Base-by-base conservation (phyloP, 805 yeast species). In the Barnettozyma sucrosica region DNA sequence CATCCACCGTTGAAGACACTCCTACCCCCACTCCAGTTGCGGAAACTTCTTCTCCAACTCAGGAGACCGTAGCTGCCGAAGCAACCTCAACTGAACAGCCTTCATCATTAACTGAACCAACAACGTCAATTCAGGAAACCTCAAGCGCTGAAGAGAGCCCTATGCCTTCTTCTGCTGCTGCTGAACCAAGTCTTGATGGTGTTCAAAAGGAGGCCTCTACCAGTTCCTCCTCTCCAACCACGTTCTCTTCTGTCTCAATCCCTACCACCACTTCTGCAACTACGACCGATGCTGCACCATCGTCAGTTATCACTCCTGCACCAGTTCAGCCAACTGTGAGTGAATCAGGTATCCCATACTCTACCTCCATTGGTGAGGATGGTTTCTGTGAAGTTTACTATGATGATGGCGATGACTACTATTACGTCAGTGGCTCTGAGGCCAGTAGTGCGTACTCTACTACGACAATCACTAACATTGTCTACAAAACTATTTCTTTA, bases 381-480 rank as follows among this genome's bases (percentile, higher is more conserved):
- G 64, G 64, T 48, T 57, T 58, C 18, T 61, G 65, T 51, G 58
- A 57, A 18, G 49, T 61, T 14, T 59, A 59, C 52, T 55, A 55
- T 44, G 58, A 58, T 26, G 59, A 58, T 46, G 54, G 50, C 26
- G 55, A 47, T 25, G 55, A 52, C 9, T 41, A 43, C 20, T 53
- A 48, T 23, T 61, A 57, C 43, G 61, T 59, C 47, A 56, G 60
- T 48, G 65, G 65, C 6, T 16, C 53, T 9, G 65, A 51, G 34
- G 62, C 65, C n/a, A 13, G 43, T 19, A 57, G 63, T 49, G 65
- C 63, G 24, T 50, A 53, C 34, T 50, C 56, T 2, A 61, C 64
- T 2, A 57, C 62, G 3, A 60, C 65, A 7, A 50, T 61, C 45
- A 56, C 61, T 4, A 57, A 49, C 32, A 49, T 48, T 18, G 51